Base-by-base conservation (phyloP, 352 stramenopile species). In the Globisporangium cystogenes region DNA sequence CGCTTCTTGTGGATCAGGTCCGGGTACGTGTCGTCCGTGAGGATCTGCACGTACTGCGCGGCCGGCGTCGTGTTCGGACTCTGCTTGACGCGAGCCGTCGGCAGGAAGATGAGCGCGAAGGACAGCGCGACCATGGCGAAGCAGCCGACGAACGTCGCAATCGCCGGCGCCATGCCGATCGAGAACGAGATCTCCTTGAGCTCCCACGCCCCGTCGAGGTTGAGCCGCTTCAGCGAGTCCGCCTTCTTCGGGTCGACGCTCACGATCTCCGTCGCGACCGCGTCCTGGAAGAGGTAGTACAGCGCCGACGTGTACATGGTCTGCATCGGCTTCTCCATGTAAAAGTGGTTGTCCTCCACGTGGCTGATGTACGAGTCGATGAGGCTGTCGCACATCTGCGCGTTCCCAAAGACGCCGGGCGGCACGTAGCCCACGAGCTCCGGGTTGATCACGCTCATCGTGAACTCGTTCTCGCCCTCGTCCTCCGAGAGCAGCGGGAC, bases 1-100 rank as follows among this genome's bases (percentile, higher is more conserved):
- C 72, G 68, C 57, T 88, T 88, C 66, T 88, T 85, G 69, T 88
- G 71, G 24, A 88, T 75, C 29, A 85, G 40, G 35, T 86, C 70
- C 0, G 77, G 77, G 39, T 88, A 88, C 55, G 82, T 52, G 50
- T 88, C 74, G 53, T 88, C 77, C 7, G 77, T 88, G 40, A 86
- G 64, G 43, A 88, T 83, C 55, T 86, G 70, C 24, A 88, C 72
- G 40, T 86, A 88, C 51, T 86, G 72, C 7, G 74, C 72, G 1
- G 72, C 77, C 10, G 74, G 70, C 4, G 77, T 88, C 40, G 74
- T 86, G 54, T 86, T 73, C 16, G 77, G 74, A 3, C 62, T 74
- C 35, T 85, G 51, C 40, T 79, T 78, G 18, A 86, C 74, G 21
- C 77, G 72, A 4, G 66, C 44, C 15, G 73, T 83, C 1, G 77